A percentile compares a stretch with the other conserved stretches of the same genome.
phyloP scores from a whole-genome alignment of 495 filamentous ascomycete species.

The Trichoderma parareesei region DNA sequence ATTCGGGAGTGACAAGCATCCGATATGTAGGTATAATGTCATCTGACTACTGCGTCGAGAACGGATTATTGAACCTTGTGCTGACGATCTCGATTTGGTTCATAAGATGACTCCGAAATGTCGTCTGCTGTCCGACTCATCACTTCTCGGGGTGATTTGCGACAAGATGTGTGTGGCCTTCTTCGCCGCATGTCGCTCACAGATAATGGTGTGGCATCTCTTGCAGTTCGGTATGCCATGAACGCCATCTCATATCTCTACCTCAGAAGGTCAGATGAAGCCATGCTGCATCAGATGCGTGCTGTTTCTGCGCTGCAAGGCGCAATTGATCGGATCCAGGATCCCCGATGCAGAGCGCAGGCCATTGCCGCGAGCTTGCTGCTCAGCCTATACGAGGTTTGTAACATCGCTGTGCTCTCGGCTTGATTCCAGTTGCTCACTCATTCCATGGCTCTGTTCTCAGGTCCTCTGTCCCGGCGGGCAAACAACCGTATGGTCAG shows the following conservation, averaged over 20 bases:
- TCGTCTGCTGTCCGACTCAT: constrained; percentile 1
- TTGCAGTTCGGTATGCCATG: constrained; percentile 2
- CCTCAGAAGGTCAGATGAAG: neutral
- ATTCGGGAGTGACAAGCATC: neutral
- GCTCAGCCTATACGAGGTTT: constrained; percentile 3
- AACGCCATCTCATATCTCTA: constrained; percentile 7
- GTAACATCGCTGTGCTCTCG: neutral
- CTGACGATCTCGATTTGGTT: too few species aligned
- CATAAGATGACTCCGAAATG: neutral
- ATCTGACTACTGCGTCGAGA: too few species aligned
- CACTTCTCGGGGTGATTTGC: neutral
- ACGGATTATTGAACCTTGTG: neutral
- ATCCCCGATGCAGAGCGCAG: neutral
- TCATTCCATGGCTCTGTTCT: neutral
- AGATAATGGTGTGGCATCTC: neutral
- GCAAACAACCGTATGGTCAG: neutral
- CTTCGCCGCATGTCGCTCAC: constrained; percentile 5
- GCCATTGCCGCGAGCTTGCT: constrained; percentile 3
- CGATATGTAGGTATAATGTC: neutral
- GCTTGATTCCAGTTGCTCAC: too few species aligned
- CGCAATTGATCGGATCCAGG: neutral
- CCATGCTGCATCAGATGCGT: neutral
- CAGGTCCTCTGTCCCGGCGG: neutral
- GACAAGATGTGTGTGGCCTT: constrained; percentile 2
- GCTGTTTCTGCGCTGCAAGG: neutral